These are phyloP conservation scores for Breviolum minutum DNA, from an alignment of 73 alveolate genomes.

Conservation along the genomic window DNA sequence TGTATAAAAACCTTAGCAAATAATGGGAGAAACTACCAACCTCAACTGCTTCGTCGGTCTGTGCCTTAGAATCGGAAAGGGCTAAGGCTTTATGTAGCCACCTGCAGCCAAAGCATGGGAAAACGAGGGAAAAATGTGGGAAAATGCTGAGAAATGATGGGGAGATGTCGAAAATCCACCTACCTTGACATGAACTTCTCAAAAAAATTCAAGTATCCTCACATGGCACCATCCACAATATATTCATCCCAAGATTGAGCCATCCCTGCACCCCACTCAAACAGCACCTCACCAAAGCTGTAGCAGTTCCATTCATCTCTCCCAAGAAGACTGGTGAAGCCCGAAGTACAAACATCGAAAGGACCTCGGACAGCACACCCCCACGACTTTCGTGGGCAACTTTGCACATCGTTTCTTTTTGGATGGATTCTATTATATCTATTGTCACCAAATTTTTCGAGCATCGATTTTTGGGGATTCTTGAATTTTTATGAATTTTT, in stretches of 20 bases:
- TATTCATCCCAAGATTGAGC: neutral
- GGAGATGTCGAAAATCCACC: too few relatives aligned
- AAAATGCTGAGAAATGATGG: too few relatives aligned
- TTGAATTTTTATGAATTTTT: too few relatives aligned
- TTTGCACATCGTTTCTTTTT: neutral
- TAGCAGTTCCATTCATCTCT: conserved; percentile 93
- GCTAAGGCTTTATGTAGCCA: conserved; percentile 87
- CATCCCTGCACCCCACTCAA: neutral
- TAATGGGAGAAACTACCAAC: too few relatives aligned
- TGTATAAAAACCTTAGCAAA: too few relatives aligned
- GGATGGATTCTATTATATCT: neutral
- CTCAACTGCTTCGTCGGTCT: too few relatives aligned
- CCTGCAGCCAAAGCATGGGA: neutral
- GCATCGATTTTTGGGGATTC: too few relatives aligned
- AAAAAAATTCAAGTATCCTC: neutral
- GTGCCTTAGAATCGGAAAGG: neutral
- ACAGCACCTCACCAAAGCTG: conserved; percentile 63
- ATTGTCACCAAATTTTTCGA: too few relatives aligned
- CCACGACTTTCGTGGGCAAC: neutral
- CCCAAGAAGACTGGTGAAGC: conserved; percentile 91
- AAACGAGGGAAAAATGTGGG: too few relatives aligned
- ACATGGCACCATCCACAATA: neutral
- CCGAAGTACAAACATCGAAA: conserved; percentile 65
- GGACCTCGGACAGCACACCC: neutral
- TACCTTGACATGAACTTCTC: neutral